These are phyloP conservation scores for Rhizopogon roseolus DNA, from an alignment of 768 basidiomycete genomes.

Conservation along the genomic window DNA sequence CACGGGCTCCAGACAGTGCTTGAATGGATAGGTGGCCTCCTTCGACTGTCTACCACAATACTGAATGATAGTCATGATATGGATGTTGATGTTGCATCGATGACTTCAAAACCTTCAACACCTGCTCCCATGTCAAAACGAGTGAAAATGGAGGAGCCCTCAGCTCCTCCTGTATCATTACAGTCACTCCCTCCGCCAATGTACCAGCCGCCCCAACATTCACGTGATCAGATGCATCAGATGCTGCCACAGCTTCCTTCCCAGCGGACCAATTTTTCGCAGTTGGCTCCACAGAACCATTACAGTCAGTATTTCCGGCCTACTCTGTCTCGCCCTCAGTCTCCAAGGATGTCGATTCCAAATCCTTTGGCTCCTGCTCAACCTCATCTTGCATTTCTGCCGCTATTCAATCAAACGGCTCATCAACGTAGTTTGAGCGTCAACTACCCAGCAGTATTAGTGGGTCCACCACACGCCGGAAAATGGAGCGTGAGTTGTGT, in stretches of 20 bases:
- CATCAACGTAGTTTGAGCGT: constrained; percentile 58
- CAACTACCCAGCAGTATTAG: constrained; percentile 54
- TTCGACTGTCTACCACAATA: constrained; percentile 18
- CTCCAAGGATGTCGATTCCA: constrained; percentile 29
- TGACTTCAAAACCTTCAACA: background rate
- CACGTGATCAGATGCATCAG: constrained; percentile 24
- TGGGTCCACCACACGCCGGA: constrained; percentile 65
- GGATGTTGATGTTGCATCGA: constrained; percentile 7
- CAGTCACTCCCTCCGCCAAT: constrained; percentile 20
- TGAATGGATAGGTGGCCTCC: constrained; percentile 50
- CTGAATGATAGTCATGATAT: constrained; percentile 10
- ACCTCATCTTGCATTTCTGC: constrained; percentile 58
- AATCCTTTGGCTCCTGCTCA: constrained; percentile 66
- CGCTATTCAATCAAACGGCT: constrained; percentile 72
- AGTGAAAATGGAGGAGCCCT: constrained; percentile 22
- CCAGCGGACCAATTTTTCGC: constrained; percentile 10
- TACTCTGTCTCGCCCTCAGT: constrained; percentile 22
- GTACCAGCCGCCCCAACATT: constrained; percentile 16
- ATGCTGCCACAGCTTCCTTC: constrained; percentile 10
- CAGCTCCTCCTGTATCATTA: constrained; percentile 10
- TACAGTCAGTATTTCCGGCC: constrained; percentile 24
- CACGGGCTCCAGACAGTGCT: constrained; percentile 47
- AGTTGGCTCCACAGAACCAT: constrained; percentile 15
- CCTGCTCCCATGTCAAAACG: constrained; percentile 24
- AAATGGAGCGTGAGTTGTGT: constrained; percentile 64